These are phyloP conservation scores for Yarrowia osloensis DNA, from an alignment of 805 yeast species.

Conservation along the genomic window DNA sequence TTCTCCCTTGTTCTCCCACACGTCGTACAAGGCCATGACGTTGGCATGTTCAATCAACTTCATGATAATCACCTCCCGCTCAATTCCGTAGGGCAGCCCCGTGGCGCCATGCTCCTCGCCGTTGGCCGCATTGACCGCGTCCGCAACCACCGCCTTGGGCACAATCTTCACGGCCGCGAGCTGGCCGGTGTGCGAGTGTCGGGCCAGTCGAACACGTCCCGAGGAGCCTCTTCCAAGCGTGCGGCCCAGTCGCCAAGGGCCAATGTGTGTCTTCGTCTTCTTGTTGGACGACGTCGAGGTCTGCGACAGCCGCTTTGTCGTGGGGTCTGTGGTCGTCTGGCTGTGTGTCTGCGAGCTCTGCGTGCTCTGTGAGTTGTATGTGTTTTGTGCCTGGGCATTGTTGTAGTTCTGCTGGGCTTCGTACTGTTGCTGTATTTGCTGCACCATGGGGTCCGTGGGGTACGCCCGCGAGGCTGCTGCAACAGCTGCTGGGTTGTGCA, in stretches of 20 bases:
- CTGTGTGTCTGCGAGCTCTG: neutral
- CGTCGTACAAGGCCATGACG: constrained; percentile 90
- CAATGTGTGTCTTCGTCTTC: constrained; percentile 64
- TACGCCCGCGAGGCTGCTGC: constrained; percentile 32
- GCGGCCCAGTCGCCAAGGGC: constrained; percentile 96
- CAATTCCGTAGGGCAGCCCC: constrained; percentile 91
- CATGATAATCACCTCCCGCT: constrained; percentile 96
- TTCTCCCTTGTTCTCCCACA: constrained; percentile 95
- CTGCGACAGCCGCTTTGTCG: constrained; percentile 51
- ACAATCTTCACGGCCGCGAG: constrained; percentile 96
- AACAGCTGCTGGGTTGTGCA: constrained; percentile 33
- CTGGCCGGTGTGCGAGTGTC: constrained; percentile 79
- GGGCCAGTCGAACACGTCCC: constrained; percentile 90
- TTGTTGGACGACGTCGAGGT: constrained; percentile 43
- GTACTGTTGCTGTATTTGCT: constrained; percentile 15
- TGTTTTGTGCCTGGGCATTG: neutral
- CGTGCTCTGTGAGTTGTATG: neutral
- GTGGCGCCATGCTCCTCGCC: constrained; percentile 46
- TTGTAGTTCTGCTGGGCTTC: constrained; percentile 1
- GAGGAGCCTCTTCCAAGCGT: constrained; percentile 97
- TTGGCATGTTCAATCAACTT: constrained; percentile 91
- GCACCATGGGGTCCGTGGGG: constrained; percentile 8
- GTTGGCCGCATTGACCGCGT: constrained; percentile 37
- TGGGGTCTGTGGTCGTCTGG: constrained; percentile 31
- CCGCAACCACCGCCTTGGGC: constrained; percentile 72